These are phyloP conservation scores for Marchantia paleacea DNA, from an alignment of 225 moss, liverwort and hornwort genomes.

Conservation along the genomic window DNA sequence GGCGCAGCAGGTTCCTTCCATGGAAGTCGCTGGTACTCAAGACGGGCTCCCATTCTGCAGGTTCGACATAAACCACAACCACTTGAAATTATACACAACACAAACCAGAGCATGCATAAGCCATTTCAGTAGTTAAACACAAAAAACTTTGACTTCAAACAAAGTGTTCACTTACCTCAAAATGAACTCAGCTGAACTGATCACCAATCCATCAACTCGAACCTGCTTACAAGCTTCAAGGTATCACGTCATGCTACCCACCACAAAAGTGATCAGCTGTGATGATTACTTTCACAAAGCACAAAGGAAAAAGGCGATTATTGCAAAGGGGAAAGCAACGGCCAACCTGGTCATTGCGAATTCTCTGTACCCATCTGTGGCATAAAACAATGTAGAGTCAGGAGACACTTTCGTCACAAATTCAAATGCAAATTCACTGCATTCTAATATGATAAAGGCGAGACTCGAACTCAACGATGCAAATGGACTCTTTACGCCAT, in stretches of 20 bases:
- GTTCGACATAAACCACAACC: background rate
- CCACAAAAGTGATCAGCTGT: conserved; percentile 1
- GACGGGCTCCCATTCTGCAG: conserved; percentile 52
- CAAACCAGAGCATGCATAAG: background rate
- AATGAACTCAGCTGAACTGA: conserved; percentile 34
- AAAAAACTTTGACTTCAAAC: background rate
- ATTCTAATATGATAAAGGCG: background rate
- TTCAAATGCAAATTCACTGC: background rate
- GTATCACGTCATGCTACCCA: conserved; percentile 8
- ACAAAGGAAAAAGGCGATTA: too few relatives aligned
- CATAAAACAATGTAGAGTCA: conserved; percentile 13
- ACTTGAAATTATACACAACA: background rate
- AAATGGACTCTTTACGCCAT: background rate
- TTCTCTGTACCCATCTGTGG: conserved; percentile 89
- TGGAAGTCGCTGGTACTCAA: conserved; percentile 70
- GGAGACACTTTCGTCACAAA: background rate
- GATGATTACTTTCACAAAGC: background rate
- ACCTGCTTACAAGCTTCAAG: conserved; percentile 51
- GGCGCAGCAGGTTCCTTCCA: conserved; percentile 83
- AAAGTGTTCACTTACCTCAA: conserved; percentile 48
- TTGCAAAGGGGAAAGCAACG: background rate
- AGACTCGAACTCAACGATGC: background rate
- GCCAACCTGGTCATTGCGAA: conserved; percentile 71
- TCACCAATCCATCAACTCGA: conserved; percentile 64
- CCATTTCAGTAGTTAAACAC: background rate